Base-by-base conservation (phyloP, 164 flowering plant genomes). In the Berberis thunbergii region DNA sequence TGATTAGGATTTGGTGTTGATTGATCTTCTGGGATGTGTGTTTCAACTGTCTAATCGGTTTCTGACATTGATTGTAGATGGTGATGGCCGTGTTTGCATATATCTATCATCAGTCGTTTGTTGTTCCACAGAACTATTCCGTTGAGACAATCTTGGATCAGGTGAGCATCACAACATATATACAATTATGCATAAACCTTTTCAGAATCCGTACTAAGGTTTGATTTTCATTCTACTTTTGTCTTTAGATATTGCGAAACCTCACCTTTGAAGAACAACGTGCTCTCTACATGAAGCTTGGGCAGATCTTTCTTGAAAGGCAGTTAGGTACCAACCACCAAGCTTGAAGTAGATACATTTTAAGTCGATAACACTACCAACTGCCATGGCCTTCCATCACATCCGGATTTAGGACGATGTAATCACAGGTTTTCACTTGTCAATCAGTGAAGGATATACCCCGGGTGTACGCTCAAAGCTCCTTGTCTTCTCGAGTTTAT, bases 1-100 rank as follows among this genome's bases (percentile, higher is more conserved):
- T 48, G 9, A 48, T 48, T 48, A 52, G 52, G 52, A 11, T 11
- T 52, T 52, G 13, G 13, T 11, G 13, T 52, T 52, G 55, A 2
- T 6, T 52, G 55, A 52, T 52, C 3, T 52, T 10, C 10, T 11
- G 3, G 3, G 13, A 10, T 6, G 13, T 52, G 8, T 52, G 7
- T 10, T 3, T 52, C 55, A 52, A 10, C 3, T 11, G 11, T 49
- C 6, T 49, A 49, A 49, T 49, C 8, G 6, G 11, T 49, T 49
- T 49, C 6, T 49, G 6, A 49, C 52, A 6, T 38, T 68, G 59
- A 60, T 7, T 79, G 79, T 72, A 94, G 96, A 94, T 91, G 97
- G 96, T 91, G 78, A 94, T 94, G 99, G 99, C 96, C 0, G 96
- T 89, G 43, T 91, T 94, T 71, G 89, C 98, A 1, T 94, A 91